Percentiles rank a stretch among this genome's conserved stretches.
Evolutionary conservation across 306 rosid genomes (phyloP).

Genomic region (Pterocarpus macrocarpus): DNA sequence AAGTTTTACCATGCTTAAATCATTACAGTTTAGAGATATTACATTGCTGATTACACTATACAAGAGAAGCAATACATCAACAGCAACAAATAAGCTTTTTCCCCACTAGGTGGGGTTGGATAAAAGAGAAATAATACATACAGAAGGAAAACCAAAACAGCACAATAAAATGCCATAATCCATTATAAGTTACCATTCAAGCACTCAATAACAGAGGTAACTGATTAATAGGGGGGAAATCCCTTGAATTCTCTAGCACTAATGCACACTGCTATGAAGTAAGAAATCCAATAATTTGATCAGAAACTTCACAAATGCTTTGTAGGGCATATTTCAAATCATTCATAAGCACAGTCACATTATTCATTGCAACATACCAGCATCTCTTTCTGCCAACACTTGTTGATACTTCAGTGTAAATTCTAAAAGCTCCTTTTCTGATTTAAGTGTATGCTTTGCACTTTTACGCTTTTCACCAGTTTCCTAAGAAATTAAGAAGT

Average conservation of each 20-base stretch:
- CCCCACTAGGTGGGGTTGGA: background rate
- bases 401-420: slow-evolving; percentile 91
- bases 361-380: slow-evolving; percentile 63
- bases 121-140: slow-evolving; percentile 23
- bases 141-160: slow-evolving; percentile 28
- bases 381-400: slow-evolving; percentile 90
- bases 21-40: slow-evolving; percentile 21
- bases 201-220: slow-evolving; percentile 28
- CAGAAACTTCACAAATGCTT: slow-evolving; percentile 41
- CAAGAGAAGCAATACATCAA: slow-evolving; percentile 12
- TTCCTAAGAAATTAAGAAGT: slow-evolving; percentile 65
- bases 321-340: slow-evolving; percentile 35
- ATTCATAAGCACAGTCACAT: slow-evolving; percentile 29
- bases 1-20: slow-evolving; percentile 16
- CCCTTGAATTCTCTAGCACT: slow-evolving; percentile 21
- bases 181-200: slow-evolving; percentile 21
- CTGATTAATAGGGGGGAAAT: background rate
- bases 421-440: slow-evolving; percentile 92
- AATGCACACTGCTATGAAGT: slow-evolving; percentile 10
- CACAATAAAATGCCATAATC: background rate
- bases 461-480: slow-evolving; percentile 78
- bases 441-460: slow-evolving; percentile 78
- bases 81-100: background rate
- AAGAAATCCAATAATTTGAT: slow-evolving; percentile 32
- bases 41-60: background rate